Evolutionary conservation across 495 filamentous ascomycete species (phyloP), one percentile per base, ranked within the genome.

Genomic region (Aspergillus asperescens): DNA sequence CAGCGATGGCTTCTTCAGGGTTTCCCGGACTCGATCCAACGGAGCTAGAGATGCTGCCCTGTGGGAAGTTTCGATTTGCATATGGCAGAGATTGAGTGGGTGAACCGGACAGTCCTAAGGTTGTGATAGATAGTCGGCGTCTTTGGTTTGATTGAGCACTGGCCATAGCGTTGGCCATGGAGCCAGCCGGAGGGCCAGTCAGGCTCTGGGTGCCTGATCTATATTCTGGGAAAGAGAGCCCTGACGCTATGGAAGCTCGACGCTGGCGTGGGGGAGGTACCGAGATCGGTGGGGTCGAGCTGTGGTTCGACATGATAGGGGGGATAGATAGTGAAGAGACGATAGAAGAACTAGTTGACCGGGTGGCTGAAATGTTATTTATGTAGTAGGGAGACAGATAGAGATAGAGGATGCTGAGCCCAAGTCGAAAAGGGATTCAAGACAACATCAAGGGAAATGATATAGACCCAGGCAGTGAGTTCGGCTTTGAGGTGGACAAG

Each of bases 91-190:
- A 56, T 42, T 80, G 76, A 34, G 76, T 79, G 4, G 90, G 88
- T 10, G 90, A 90, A 40, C 88, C 89, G 20, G 87, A 88, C 31
- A 95, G 77, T 35, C 90, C 90, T 51, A 92, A 69, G 4, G 89
- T 90, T 34, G 88, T 87, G 62, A 97, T 81, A 48, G 93, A 96
- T 54, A 96, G 81, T 24, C 93, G 84, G 50, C 93, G 88, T 38
- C 84, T 84, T 53, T 88, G 85, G 52, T 86, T 83, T 20, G 76
- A 62, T 62, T 83, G 82, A 35, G 80, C 78, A 56, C 75, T 74
- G 58, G 75, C 73, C 49, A 83, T 82, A 25, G 82, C 81, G 32
- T 81, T 79, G 4, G 81, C 75, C 60, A 88, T 84, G 42, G 88
- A 81, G 54, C 82, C 79, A 20, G 87, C 78, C 49, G 78, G 76